Conservation (phyloP, 805 yeast species). For the Wickerhamiella parazyma region DNA sequence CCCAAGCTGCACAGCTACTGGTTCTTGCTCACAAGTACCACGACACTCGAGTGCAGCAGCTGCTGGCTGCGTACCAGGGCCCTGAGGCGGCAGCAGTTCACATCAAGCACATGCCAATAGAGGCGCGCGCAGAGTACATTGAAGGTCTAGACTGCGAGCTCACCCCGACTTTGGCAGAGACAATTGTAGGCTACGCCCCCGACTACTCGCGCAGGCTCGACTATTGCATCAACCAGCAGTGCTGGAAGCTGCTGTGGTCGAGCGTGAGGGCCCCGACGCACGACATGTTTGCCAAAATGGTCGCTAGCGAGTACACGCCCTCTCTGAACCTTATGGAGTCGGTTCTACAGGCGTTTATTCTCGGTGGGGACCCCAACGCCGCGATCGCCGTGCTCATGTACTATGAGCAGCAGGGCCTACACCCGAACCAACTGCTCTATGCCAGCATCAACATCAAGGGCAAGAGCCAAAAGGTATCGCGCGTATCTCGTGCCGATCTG, state of each 20-base stretch:
- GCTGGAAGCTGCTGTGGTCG: constrained; percentile 15
- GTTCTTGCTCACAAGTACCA: background rate
- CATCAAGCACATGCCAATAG: background rate
- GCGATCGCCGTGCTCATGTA: constrained; percentile 8
- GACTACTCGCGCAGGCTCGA: constrained; percentile 8
- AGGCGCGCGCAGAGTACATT: background rate
- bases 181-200: background rate
- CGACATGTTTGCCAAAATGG: constrained; percentile 4
- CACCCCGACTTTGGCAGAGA: constrained; percentile 4
- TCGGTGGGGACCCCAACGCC: constrained; percentile 4
- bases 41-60: background rate
- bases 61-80: background rate
- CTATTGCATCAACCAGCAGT: constrained; percentile 8
- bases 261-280: background rate
- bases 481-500: background rate
- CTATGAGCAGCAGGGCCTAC: background rate
- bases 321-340: constrained; percentile 6
- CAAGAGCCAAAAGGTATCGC: background rate
- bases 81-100: background rate
- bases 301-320: background rate
- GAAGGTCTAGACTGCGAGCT: constrained; percentile 1
- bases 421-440: background rate
- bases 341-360: constrained; percentile 9
- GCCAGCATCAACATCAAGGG: background rate
- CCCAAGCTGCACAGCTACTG: background rate